Evolutionary conservation across 2,329 filamentous ascomycete species (phyloP), one percentile per base, ranked within the genome.

Genomic region (Dryadomyces sulphureus): DNA sequence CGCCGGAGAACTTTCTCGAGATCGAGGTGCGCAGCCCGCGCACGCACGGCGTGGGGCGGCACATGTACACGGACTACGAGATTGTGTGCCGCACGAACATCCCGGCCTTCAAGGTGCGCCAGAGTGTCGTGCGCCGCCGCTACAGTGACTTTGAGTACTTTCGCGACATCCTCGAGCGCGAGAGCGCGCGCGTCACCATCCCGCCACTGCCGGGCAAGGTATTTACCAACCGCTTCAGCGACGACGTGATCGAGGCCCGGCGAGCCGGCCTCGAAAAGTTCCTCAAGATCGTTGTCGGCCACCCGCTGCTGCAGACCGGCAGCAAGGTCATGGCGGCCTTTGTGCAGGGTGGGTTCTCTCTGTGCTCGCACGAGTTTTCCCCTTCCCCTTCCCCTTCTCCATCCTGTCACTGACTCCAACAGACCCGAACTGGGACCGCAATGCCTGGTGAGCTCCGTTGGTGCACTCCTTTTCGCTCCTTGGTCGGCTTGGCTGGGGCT

Each of bases 111-210:
- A 96, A 96, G 70, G 79, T 95, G 56, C 87, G 89, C 54, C 77
- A 84, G 61, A 88, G 81, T 53, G 78, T 80, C 55, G 92, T 98
- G 51, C 87, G 89, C 55, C 81, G 92, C 52, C 86, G 92, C 45
- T 98, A 98, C 71, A 92, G 84, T 48, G 92, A 98, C 65, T 98
- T 98, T 63, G 92, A 98, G 68, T 90, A 94, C 68, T 98, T 98
- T 65, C 85, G 92, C 60, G 92, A 98, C 65, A 94, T 96, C 53
- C 77, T 98, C 50, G 92, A 98, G 75, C 81, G 92, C 55, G 92
- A 98, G 68, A 85, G 79, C 56, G 89, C 89, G 48, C 78, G 90
- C 53, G 92, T 98, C 48, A 94, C 88, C 20, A 98, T 98, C 59
- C 92, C 92, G 0, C 90, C 92, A 5, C 69, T 98, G 52, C 92